These are phyloP conservation scores for Mycocentrospora acerina DNA, from an alignment of 2,329 filamentous ascomycete genomes.

Conservation along the genomic window DNA sequence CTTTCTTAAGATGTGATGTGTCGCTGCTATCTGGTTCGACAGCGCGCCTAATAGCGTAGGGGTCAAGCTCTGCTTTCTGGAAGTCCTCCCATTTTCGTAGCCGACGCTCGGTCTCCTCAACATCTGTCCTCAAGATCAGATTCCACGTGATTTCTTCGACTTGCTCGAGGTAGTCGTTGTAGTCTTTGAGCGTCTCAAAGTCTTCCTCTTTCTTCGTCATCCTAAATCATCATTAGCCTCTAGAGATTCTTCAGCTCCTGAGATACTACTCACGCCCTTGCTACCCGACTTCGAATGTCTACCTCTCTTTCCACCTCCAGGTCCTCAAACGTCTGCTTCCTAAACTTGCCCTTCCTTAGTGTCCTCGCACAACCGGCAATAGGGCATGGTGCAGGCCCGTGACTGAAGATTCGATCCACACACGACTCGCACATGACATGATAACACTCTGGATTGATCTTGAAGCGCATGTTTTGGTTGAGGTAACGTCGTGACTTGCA, in stretches of 20 bases:
- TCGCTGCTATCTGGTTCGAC: constrained; percentile 21
- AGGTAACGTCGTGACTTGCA: constrained; percentile 97
- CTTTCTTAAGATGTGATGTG: constrained; percentile 59
- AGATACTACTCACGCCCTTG: constrained; percentile 50
- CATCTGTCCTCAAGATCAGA: constrained; percentile 71
- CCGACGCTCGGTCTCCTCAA: constrained; percentile 61
- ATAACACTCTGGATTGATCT: constrained; percentile 98
- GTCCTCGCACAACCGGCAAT: constrained; percentile 87
- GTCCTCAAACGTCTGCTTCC: constrained; percentile 86
- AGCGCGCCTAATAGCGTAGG: constrained; percentile 46
- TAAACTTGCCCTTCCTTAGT: constrained; percentile 80
- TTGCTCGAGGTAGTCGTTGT: constrained; percentile 92
- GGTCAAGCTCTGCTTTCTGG: constrained; percentile 59
- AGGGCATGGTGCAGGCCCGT: constrained; percentile 88
- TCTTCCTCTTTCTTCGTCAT: constrained; percentile 91
- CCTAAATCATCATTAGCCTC: constrained; percentile 45
- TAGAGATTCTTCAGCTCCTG: neutral
- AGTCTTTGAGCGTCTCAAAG: constrained; percentile 80
- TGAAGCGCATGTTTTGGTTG: constrained; percentile 89
- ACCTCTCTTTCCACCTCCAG: constrained; percentile 88
- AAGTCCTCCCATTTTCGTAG: constrained; percentile 71
- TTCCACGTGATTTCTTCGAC: constrained; percentile 91
- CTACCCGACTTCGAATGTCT: constrained; percentile 81
- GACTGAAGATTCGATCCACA: constrained; percentile 89
- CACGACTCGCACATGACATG: constrained; percentile 98